Base-by-base conservation (phyloP, 192 early-diverging fungal genomes). In the Pilobolus umbonatus region DNA sequence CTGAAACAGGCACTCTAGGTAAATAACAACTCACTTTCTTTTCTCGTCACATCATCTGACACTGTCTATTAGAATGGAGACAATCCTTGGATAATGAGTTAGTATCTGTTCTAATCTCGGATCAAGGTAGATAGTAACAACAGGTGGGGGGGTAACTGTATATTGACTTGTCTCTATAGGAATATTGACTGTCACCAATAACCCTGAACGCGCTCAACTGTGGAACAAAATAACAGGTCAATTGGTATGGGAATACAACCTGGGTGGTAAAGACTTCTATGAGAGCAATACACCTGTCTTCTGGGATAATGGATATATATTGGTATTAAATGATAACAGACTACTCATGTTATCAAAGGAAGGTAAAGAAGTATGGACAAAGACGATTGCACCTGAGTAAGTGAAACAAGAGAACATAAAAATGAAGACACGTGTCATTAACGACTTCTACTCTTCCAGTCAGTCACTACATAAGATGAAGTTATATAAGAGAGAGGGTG, bases 1-100 rank as follows among this genome's bases (percentile, higher is more conserved):
- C 85, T 6, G 74, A 76, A 49, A 83, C 62, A 54, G 93, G 93
- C 3, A 76, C 79, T 39, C 73, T 89, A 54, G 71, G 88, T 89
- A 69, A 49, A 73, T 24, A 21, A 31, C 19, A 7, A 38, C 38
- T 50, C 28, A 52, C 34, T 10, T 34, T 36, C 12, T 44, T n/a
- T 38, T 49, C 44, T 49, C 29, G 21, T 8, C 3, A 47, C 14
- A 39, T 40, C n/a, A 40, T 19, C 14, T 29, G 14, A 31, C 15
- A 29, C 9, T 46, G 0, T 9, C 14, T 35, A 15, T 2, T 71
- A 84, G 80, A 71, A 31, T 95, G 93, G 93, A 79, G 93, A 39
- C 90, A 93, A 48, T 54, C 83, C 10, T 69, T 92, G 17, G 76
- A 75, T 49, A 89, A 91, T 28, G 60, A 65, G 0, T 71, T 95